Percentiles rank a stretch among this genome's conserved stretches.
Conservation (phyloP, 2,329 filamentous ascomycete species). For the Ophidiomyces ophidiicola region DNA sequence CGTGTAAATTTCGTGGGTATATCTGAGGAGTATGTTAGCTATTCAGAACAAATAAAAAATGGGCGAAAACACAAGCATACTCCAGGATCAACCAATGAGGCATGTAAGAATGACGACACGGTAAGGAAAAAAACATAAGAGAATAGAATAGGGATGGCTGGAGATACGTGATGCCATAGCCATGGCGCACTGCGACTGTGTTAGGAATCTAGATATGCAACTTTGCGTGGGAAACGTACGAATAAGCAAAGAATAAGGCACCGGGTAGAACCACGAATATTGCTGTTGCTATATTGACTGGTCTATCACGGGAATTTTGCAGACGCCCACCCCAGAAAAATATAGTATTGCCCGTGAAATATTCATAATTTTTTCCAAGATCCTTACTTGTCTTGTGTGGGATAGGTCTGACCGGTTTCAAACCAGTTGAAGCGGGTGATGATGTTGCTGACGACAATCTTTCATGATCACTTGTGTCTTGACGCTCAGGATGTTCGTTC, state of each 20-base stretch:
- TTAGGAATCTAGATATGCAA: conserved; percentile 1
- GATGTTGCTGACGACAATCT: conserved; percentile 66
- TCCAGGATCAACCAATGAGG: conserved; percentile 82
- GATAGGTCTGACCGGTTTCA: conserved; percentile 29
- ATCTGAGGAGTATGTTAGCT: conserved; percentile 46
- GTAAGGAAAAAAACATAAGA: conserved; percentile 85
- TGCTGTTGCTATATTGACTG: conserved; percentile 80
- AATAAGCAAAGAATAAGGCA: conserved; percentile 72
- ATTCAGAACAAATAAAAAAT: not conserved
- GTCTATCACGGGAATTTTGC: conserved; percentile 76
- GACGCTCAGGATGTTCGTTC: conserved; percentile 39
- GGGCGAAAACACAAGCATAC: conserved; percentile 45
- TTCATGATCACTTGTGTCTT: conserved; percentile 57
- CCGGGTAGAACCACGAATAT: conserved; percentile 66
- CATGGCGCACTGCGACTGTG: conserved; percentile 50
- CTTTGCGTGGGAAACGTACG: conserved; percentile 36
- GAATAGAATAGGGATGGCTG: conserved; percentile 78
- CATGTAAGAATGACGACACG: conserved; percentile 86
- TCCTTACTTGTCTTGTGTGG: conserved; percentile 30
- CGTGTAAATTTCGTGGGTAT: conserved; percentile 80
- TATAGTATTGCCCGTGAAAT: conserved; percentile 84
- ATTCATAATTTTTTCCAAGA: conserved; percentile 68
- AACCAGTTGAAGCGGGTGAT: conserved; percentile 51
- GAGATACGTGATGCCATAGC: conserved; percentile 75
- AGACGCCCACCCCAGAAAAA: conserved; percentile 78